Base-by-base conservation (phyloP, 2,329 filamentous ascomycete species). In the Pochonia chlamydosporia region DNA sequence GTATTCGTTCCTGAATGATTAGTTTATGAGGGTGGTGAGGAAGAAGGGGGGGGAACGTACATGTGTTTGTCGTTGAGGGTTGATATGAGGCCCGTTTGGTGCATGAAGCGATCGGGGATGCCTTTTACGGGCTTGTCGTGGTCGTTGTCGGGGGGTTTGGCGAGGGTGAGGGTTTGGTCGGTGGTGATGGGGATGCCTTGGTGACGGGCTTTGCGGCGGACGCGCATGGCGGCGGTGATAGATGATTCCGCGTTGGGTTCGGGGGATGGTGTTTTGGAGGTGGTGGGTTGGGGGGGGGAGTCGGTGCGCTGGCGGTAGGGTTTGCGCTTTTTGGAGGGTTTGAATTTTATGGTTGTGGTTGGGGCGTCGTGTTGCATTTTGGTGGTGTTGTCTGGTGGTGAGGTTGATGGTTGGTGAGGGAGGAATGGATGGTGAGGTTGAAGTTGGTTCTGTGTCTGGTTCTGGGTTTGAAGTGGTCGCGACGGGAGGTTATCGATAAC, bases 1-100 rank as follows among this genome's bases (percentile, higher is more conserved):
- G 70, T 87, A 91, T 70, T 84, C 81, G 76, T 81, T 85, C 85
- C 87, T 81, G 72, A 75, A 77, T 73, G 70, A 81, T 90, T 81
- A 90, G 86, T 20, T 39, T 53, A 39, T 33, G 45, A 47, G 51
- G 46, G 46, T 30, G 25, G 40, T 1, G 13, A 14, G 18, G 33
- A 9, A 4, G 6, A 18, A 7, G 33, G 5, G 33, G 5, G 2
- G 14, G 46, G 31, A 47, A 54, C 84, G 82, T 77, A 92, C 87
- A 92, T 89, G 70, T 91, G 86, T 67, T 75, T 84, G 63, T 90
- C 85, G 52, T 83, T 75, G 20, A 79, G 63, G 47, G 86, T 83
- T 28, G 78, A 76, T 1, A 84, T 73, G 51, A 83, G 67, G 1
- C 87, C 87, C 0, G 84, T 89, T 63, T 88, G 85, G 49, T 82